A percentile compares a stretch with the other conserved stretches of the same genome.
Evolutionary conservation across 495 filamentous ascomycete genomes (phyloP).

Genomic region (Podospora fimiseda): DNA sequence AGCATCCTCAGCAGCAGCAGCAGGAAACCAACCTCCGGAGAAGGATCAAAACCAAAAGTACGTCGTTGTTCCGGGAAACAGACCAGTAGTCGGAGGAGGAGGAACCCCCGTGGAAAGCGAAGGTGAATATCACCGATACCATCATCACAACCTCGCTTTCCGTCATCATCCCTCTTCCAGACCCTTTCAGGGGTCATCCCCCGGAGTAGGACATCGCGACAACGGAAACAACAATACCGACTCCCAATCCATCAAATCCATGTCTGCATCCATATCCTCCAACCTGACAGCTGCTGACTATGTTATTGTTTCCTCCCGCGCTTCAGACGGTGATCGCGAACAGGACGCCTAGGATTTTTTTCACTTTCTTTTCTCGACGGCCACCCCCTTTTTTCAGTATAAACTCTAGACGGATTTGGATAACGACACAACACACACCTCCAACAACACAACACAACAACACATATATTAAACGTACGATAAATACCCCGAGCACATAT

Average conservation of each 20-base stretch:
- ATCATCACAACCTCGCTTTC: slow-evolving; percentile 18
- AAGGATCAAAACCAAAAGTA: slow-evolving; percentile 21
- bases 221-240: slow-evolving; percentile 11
- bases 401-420: too few species aligned
- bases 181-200: slow-evolving; percentile 2
- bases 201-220: background rate
- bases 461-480: too few species aligned
- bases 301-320: slow-evolving; percentile 19
- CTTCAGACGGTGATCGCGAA: slow-evolving; percentile 36
- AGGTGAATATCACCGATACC: slow-evolving; percentile 43
- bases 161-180: background rate
- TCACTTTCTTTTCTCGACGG: too few species aligned
- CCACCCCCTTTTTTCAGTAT: too few species aligned
- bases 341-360: slow-evolving; percentile 19
- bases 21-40: slow-evolving; percentile 21
- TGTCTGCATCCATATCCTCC: slow-evolving; percentile 25
- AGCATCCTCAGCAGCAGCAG: slow-evolving; percentile 7
- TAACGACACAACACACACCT: too few species aligned
- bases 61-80: slow-evolving; percentile 36
- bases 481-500: too few species aligned
- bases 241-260: slow-evolving; percentile 21
- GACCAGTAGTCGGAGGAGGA: slow-evolving; percentile 38
- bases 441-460: too few species aligned
- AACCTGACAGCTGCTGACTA: slow-evolving; percentile 31
- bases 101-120: slow-evolving; percentile 51